A percentile compares a stretch with the other conserved stretches of the same genome.
Conservation (phyloP, 2,329 filamentous ascomycete genomes). For the Botryotinia calthae region DNA sequence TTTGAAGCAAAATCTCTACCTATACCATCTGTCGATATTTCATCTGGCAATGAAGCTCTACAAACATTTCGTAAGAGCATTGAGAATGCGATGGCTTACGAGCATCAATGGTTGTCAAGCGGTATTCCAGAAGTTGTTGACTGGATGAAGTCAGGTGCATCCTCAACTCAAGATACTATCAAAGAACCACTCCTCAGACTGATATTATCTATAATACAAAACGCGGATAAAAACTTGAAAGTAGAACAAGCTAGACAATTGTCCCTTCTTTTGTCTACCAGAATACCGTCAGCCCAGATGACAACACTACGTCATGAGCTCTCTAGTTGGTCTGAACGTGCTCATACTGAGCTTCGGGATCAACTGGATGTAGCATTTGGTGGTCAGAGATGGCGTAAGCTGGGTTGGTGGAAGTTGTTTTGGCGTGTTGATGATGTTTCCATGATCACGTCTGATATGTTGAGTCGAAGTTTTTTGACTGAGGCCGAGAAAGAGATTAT, state of each 20-base stretch:
- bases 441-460: slow-evolving; percentile 76
- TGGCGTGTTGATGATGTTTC: slow-evolving; percentile 92
- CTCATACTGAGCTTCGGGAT: slow-evolving; percentile 79
- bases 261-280: slow-evolving; percentile 38
- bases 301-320: slow-evolving; percentile 57
- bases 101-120: slow-evolving; percentile 71
- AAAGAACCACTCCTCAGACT: slow-evolving; percentile 66
- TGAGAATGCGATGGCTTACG: slow-evolving; percentile 67
- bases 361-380: slow-evolving; percentile 76
- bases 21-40: slow-evolving; percentile 61
- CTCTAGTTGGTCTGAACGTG: slow-evolving; percentile 70
- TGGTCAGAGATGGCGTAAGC: slow-evolving; percentile 72
- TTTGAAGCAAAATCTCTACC: slow-evolving; percentile 41
- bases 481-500: slow-evolving; percentile 78
- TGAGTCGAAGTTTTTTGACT: slow-evolving; percentile 73
- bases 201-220: slow-evolving; percentile 63
- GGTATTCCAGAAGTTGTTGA: slow-evolving; percentile 62
- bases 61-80: slow-evolving; percentile 66
- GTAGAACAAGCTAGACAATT: slow-evolving; percentile 45
- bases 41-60: slow-evolving; percentile 61
- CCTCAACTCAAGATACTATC: slow-evolving; percentile 46
- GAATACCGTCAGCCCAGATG: slow-evolving; percentile 40
- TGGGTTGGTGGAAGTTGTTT: slow-evolving; percentile 93
- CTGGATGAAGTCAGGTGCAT: slow-evolving; percentile 58
- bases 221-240: slow-evolving; percentile 51